Evolutionary conservation across 2,329 filamentous ascomycete genomes (phyloP).

Genomic region (Chaetomiaceae sp.): DNA sequence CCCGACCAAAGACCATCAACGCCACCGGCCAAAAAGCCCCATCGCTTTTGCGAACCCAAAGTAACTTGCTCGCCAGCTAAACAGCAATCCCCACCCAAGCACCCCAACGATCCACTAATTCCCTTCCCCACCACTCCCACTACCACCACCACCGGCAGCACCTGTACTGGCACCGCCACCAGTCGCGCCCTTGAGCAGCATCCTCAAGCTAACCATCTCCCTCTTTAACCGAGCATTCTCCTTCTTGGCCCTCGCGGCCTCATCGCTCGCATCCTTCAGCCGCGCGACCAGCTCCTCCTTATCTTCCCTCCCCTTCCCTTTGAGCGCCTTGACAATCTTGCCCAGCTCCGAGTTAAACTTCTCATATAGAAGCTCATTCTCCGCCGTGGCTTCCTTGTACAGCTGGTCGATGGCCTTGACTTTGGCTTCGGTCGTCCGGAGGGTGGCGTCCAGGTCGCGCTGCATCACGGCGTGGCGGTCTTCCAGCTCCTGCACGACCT

Average conservation of each 20-base stretch:
- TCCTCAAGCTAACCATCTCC: constrained; percentile 69
- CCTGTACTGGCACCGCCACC: neutral
- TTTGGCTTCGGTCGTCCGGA: constrained; percentile 72
- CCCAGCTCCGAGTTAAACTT: constrained; percentile 87
- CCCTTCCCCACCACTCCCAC: constrained; percentile 7
- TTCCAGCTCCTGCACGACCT: constrained; percentile 54
- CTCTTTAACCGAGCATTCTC: constrained; percentile 81
- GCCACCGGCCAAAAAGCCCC: neutral
- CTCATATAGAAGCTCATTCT: constrained; percentile 90
- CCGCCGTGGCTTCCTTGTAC: constrained; percentile 79
- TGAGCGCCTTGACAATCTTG: constrained; percentile 73
- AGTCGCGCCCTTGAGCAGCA: constrained; percentile 45
- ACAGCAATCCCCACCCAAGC: constrained; percentile 2
- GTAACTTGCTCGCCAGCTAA: neutral
- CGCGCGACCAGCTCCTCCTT: constrained; percentile 71
- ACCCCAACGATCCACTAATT: constrained; percentile 7
- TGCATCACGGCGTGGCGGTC: constrained; percentile 61
- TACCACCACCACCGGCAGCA: neutral
- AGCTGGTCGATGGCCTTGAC: constrained; percentile 80
- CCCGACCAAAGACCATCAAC: neutral
- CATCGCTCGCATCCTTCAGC: constrained; percentile 70
- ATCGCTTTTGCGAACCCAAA: neutral
- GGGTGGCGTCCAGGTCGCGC: constrained; percentile 64
- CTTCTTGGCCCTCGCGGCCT: constrained; percentile 71
- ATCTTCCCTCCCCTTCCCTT: constrained; percentile 67